A percentile compares a stretch with the other conserved stretches of the same genome.
Conservation (phyloP, 805 yeast genomes). For the Kodamaea laetipori region DNA sequence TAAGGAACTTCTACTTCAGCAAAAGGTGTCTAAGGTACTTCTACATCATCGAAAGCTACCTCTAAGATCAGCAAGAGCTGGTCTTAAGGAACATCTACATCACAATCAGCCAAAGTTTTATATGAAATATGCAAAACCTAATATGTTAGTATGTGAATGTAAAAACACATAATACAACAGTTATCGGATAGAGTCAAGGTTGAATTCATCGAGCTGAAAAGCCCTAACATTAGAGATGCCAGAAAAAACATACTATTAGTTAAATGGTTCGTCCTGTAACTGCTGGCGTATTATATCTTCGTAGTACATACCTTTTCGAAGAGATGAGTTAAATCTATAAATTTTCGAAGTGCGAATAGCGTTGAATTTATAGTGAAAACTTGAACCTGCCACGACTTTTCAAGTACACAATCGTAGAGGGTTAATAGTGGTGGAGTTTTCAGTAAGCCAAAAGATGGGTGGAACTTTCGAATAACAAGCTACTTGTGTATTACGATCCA, state of each 20-base stretch:
- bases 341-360: background rate
- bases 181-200: slow-evolving; percentile 68
- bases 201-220: slow-evolving; percentile 77
- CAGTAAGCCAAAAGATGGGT: too few relatives aligned
- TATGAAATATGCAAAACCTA: background rate
- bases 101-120: too few relatives aligned
- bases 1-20: too few relatives aligned
- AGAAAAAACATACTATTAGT: slow-evolving; percentile 63
- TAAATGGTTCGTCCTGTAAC: slow-evolving; percentile 37
- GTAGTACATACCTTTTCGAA: slow-evolving; percentile 6
- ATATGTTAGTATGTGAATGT: slow-evolving; percentile 8
- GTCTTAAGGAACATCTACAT: too few relatives aligned
- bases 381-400: background rate
- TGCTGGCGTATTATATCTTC: slow-evolving; percentile 2
- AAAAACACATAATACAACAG: slow-evolving; percentile 8
- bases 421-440: background rate
- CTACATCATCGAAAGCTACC: too few relatives aligned
- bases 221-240: slow-evolving; percentile 93
- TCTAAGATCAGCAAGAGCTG: too few relatives aligned
- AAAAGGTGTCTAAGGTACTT: too few relatives aligned
- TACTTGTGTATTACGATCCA: too few relatives aligned
- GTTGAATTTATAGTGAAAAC: background rate
- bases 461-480: too few relatives aligned
- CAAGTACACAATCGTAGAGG: background rate
- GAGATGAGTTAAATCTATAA: background rate